A percentile compares a stretch with the other conserved stretches of the same genome.
These are phyloP conservation scores for Urochloa ruziziensis DNA, from an alignment of 176 grass and related monocot genomes.

Conservation along the genomic window DNA sequence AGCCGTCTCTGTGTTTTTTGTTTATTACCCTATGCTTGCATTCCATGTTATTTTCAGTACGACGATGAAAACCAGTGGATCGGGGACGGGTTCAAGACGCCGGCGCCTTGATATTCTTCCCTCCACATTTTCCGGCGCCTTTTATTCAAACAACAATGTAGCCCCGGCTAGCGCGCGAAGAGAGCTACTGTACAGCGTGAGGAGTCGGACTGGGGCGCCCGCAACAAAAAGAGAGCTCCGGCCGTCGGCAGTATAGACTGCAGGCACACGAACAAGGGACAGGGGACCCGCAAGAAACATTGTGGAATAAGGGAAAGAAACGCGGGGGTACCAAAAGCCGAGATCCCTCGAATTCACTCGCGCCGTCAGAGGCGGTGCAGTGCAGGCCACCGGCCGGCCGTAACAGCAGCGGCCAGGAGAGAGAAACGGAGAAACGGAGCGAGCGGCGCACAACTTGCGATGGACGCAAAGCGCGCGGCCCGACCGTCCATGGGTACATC, in stretches of 20 bases:
- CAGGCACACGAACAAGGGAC: not conserved
- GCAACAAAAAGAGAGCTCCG: not conserved
- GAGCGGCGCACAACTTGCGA: constrained; percentile 31
- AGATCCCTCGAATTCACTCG: constrained; percentile 2
- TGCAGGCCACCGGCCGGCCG: not conserved
- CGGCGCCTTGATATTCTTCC: not conserved
- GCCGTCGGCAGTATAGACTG: not conserved
- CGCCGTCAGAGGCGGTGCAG: not conserved
- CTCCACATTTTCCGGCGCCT: constrained; percentile 19
- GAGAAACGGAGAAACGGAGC: not conserved
- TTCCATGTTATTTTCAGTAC: too few relatives aligned
- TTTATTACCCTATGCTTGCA: too few relatives aligned
- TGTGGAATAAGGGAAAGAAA: not conserved
- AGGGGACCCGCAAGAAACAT: not conserved
- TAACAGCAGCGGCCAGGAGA: not conserved
- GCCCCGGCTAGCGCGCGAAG: not conserved
- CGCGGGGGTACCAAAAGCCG: not conserved
- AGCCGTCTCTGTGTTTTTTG: too few relatives aligned
- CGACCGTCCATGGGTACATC: not conserved
- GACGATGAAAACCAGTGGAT: not conserved
- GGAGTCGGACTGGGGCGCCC: not conserved
- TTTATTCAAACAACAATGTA: constrained; percentile 2
- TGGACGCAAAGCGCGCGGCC: constrained; percentile 42
- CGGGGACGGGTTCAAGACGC: not conserved
- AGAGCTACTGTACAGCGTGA: too few relatives aligned